Conservation (phyloP, 352 stramenopile genomes). For the Blastocystis sp. region DNA sequence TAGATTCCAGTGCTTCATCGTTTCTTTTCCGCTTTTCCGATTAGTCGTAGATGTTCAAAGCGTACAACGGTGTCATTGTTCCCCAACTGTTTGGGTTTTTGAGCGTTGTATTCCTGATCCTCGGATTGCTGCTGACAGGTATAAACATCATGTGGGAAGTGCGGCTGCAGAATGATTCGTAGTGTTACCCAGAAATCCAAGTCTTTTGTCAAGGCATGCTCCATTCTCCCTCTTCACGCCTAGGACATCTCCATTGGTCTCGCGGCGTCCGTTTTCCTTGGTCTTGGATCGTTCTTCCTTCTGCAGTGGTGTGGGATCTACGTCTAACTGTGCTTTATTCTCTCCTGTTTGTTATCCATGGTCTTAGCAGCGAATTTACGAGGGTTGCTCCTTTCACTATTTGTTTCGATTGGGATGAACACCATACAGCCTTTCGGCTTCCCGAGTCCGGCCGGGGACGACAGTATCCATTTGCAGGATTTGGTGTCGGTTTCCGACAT, state of each 20-base stretch:
- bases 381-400: no score
- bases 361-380: not conserved
- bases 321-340: constrained; percentile 48
- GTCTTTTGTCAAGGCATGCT: constrained; percentile 53
- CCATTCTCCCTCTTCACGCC: not conserved
- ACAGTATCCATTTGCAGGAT: no score
- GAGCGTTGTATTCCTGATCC: constrained; percentile 40
- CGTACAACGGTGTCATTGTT: constrained; percentile 57
- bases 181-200: constrained; percentile 60
- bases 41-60: constrained; percentile 54
- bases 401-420: no score
- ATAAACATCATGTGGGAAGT: constrained; percentile 52
- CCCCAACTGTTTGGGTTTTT: constrained; percentile 67
- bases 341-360: not conserved
- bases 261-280: constrained; percentile 57
- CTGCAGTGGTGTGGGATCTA: constrained; percentile 70
- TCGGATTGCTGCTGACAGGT: constrained; percentile 53
- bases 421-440: no score
- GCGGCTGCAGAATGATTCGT: not conserved
- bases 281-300: constrained; percentile 68
- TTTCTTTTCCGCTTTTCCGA: not conserved
- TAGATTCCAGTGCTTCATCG: not conserved
- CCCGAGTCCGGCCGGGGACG: no score
- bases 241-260: constrained; percentile 67
- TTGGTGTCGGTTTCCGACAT: no score